Base-by-base conservation (phyloP, 1,284 basidiomycete species). In the Abortiporus biennis region DNA sequence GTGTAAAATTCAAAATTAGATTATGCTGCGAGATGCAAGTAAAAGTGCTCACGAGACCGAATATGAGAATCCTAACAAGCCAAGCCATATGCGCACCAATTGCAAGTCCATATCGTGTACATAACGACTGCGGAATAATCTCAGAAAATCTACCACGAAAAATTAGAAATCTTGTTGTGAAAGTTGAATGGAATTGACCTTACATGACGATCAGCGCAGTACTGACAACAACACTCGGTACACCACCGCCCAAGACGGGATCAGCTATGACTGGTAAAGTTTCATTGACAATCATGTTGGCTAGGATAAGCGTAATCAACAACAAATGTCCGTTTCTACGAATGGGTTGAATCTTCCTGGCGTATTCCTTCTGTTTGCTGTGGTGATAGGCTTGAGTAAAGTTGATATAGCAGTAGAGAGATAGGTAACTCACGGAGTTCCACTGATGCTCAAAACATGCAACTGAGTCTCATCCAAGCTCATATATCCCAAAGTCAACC, bases 201-300 rank as follows among this genome's bases (percentile, higher is more conserved):
- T 55, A 88, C 83, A 91, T 84, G 49, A 91, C 87, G 48, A 92
- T 91, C 48, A 92, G 73, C 16, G 83, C 76, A 0, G 90, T 93
- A 47, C 85, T 90, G 40, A 84, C 80, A 34, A 89, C 70, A 37
- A 92, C 87, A 36, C 88, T 85, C 51, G 72, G 75, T 5, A 85
- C 60, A 9, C 90, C 90, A 20, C 90, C 89, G 21, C 92, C 92
- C 1, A 97, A 72, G 19, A 96, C 74, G 9, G 81, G 82, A 54
- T 93, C 90, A 20, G 89, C 78, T 52, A 97, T 91, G 54, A 96
- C 80, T 11, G 93, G 93, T 2, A 97, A 74, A 1, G 89, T 79
- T 62, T 93, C 91, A 61, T 93, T 93, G 52, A 85, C 83, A 49
- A 93, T 87, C 89, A 91, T 91, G 62, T 92, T 91, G 33, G 83